phyloP scores from a whole-genome alignment of 768 basidiomycete genomes.

The Tylopilus rubrobrunneus region DNA sequence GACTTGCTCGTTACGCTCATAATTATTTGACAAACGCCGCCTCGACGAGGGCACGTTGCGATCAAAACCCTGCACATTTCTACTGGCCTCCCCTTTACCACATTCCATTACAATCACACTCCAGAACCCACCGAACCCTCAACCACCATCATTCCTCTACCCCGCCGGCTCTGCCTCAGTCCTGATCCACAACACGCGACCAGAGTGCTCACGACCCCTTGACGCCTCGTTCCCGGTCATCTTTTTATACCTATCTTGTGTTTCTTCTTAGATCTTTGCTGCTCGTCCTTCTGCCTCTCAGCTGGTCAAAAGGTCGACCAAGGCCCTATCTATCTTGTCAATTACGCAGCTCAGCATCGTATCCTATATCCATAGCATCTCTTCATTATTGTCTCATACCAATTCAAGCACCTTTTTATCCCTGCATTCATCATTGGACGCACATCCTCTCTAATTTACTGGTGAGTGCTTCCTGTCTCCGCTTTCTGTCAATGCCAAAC shows the following conservation, averaged over 20 bases:
- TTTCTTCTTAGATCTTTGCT: slow-evolving; percentile 37
- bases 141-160: slow-evolving; percentile 32
- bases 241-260: slow-evolving; percentile 57
- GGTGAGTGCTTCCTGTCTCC: slow-evolving; percentile 30
- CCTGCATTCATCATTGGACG: slow-evolving; percentile 42
- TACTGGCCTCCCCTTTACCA: slow-evolving; percentile 58
- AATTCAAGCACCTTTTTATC: slow-evolving; percentile 43
- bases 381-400: slow-evolving; percentile 48
- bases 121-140: slow-evolving; percentile 34
- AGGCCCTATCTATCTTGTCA: slow-evolving; percentile 37
- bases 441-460: slow-evolving; percentile 44
- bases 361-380: slow-evolving; percentile 40
- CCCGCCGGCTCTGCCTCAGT: slow-evolving; percentile 26
- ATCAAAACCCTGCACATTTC: slow-evolving; percentile 60
- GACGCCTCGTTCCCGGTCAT: slow-evolving; percentile 40
- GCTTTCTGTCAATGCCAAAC: slow-evolving; percentile 18
- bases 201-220: slow-evolving; percentile 53
- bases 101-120: slow-evolving; percentile 41
- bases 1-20: slow-evolving; percentile 24
- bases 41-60: slow-evolving; percentile 70
- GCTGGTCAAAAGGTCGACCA: slow-evolving; percentile 36
- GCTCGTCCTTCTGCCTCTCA: slow-evolving; percentile 33
- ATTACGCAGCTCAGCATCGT: slow-evolving; percentile 38
- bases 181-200: slow-evolving; percentile 38
- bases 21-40: slow-evolving; percentile 47